Percentiles rank a stretch among this genome's conserved stretches.
These are phyloP conservation scores for Saccharomycopsis microspora DNA, from an alignment of 805 yeast genomes.

Conservation along the genomic window DNA sequence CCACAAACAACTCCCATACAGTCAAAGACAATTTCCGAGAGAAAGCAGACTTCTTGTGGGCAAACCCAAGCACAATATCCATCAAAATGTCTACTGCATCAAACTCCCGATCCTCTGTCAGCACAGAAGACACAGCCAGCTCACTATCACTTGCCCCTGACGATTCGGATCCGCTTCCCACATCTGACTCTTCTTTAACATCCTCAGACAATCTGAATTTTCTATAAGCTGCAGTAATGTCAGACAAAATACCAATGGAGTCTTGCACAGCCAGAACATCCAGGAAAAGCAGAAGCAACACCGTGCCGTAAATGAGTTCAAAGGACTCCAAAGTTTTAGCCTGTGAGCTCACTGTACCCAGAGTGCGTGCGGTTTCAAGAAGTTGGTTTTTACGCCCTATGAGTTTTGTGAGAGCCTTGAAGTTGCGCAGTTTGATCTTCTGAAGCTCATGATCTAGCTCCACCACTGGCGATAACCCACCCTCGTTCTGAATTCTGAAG, in stretches of 20 bases:
- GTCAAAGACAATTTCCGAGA: conserved; percentile 45
- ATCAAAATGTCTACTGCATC: conserved; percentile 11
- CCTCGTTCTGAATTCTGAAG: conserved; percentile 18
- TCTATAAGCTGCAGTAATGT: conserved; percentile 51
- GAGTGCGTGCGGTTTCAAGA: conserved; percentile 22
- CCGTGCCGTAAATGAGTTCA: conserved; percentile 68
- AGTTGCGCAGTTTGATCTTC: conserved; percentile 35
- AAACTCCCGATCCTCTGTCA: not conserved
- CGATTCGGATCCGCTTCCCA: conserved; percentile 1
- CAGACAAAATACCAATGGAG: conserved; percentile 63
- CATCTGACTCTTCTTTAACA: not conserved
- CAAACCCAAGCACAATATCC: conserved; percentile 13
- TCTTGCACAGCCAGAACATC: conserved; percentile 49
- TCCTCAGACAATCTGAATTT: conserved; percentile 24
- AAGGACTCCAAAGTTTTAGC: conserved; percentile 42
- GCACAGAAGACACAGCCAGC: not conserved
- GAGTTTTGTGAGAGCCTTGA: conserved; percentile 35
- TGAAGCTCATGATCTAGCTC: conserved; percentile 50
- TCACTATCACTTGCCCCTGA: not conserved
- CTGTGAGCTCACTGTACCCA: conserved; percentile 19
- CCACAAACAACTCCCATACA: conserved; percentile 47
- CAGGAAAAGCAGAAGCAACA: conserved; percentile 61
- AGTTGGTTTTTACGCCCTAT: conserved; percentile 17
- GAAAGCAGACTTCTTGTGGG: conserved; percentile 32
- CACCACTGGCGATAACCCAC: conserved; percentile 21